Percentiles rank a stretch among this genome's conserved stretches.
Evolutionary conservation across 106 monocot genomes (phyloP).

Genomic region (Iris macrosiphon): DNA sequence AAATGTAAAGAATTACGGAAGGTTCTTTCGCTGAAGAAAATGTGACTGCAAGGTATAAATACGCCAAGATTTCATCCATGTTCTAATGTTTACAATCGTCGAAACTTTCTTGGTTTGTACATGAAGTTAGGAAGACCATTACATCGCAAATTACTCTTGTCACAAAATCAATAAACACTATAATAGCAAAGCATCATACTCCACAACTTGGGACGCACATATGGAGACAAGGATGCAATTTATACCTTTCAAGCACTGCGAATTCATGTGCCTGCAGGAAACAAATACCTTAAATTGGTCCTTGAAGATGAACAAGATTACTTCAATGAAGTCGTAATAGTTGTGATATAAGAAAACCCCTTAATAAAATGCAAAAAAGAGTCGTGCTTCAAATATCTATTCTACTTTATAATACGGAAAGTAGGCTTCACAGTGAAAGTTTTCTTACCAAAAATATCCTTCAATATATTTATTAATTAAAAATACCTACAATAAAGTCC

Average conservation of each 20-base stretch:
- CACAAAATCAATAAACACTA: neutral
- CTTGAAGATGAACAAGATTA: neutral
- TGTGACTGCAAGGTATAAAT: too few species aligned
- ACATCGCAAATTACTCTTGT: neutral
- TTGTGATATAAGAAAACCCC: neutral
- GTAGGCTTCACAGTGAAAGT: too few species aligned
- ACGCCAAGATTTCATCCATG: neutral
- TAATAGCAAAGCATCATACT: conserved; percentile 17
- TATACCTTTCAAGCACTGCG: conserved; percentile 27
- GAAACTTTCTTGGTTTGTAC: neutral
- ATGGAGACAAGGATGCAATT: conserved; percentile 11
- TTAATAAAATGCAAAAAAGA: too few species aligned
- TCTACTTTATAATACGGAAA: too few species aligned
- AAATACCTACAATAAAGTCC: too few species aligned
- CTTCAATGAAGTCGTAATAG: neutral
- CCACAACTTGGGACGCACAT: conserved; percentile 17
- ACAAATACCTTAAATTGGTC: conserved; percentile 21
- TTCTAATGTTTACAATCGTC: neutral
- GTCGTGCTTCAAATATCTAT: too few species aligned
- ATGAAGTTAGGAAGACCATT: neutral
- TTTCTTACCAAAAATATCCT: too few species aligned
- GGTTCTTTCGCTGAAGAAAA: too few species aligned
- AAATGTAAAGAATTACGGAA: too few species aligned
- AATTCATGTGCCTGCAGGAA: conserved; percentile 43
- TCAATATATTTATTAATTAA: too few species aligned